Evolutionary conservation across 805 yeast genomes (phyloP), one percentile per base, ranked within the genome.

Genomic region (Komagataella populi): DNA sequence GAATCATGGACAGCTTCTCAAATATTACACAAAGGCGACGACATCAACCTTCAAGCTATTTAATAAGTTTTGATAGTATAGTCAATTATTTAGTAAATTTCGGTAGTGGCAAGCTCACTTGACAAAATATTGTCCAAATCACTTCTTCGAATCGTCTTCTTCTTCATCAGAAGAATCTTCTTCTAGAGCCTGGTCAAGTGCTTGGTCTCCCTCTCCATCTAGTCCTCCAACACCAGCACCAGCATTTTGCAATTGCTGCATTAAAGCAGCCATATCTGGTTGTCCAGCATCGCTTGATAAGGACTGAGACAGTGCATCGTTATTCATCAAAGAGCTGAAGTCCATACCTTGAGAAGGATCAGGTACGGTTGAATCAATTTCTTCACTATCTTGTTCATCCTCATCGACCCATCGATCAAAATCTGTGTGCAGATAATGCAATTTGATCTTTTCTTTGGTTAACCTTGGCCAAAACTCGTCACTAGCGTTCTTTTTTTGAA

Each of bases 331-430:
- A 18, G 20, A 18, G 14, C 46, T 44, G 23, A 44, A 44, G 46
- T 44, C 73, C 63, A 63, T 63, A 4, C 39, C 39, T 30, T 30
- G 39, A 4, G 39, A 30, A 30, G 49, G 67, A 71, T 46, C 62
- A 58, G 39, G 39, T 30, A 30, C 39, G 55, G 63, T 58, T 49
- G 63, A 70, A 39, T 57, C 64, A 60, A 60, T 58, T 53, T 66
- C 73, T 18, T 62, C 66, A 53, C 81, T 90, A 45, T 87, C 89
- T 70, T 91, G 99, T 70, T 91, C 99, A 64, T 91, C 99, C 72
- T 91, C 98, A 64, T 91, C 99, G 45, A 87, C 96, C 99, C 99
- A 91, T 68, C 83, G 87, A 71, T 90, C 96, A 63, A 91, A 91
- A 64, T 91, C 98, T 12, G 99, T 91, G 73, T 87, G 86, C 64